Evolutionary conservation across 1,139 yeast genomes (phyloP).

Genomic region (Suhomyces coccinellae): DNA sequence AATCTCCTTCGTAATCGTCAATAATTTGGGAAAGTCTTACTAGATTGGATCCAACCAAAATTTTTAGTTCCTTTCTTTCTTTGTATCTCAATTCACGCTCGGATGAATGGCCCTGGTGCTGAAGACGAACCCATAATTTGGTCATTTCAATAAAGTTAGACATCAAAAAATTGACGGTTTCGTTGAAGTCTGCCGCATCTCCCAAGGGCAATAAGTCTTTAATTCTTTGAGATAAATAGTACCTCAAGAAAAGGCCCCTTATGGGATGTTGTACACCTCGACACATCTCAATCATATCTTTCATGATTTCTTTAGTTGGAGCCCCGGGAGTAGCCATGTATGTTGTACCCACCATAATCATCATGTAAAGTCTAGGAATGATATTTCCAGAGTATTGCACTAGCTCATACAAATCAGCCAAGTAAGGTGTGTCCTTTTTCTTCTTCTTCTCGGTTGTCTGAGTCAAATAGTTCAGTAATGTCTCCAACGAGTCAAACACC

Average conservation of each 20-base stretch:
- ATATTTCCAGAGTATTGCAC: slow-evolving; percentile 96
- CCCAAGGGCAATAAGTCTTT: slow-evolving; percentile 63
- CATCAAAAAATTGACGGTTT: slow-evolving; percentile 71
- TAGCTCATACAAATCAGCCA: slow-evolving; percentile 88
- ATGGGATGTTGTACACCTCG: slow-evolving; percentile 97
- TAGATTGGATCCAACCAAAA: slow-evolving; percentile 88
- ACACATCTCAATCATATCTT: slow-evolving; percentile 97
- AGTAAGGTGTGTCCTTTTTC: slow-evolving; percentile 51
- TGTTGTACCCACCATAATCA: slow-evolving; percentile 94
- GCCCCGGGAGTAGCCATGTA: slow-evolving; percentile 78
- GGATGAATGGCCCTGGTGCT: slow-evolving; percentile 91
- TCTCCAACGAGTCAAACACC: slow-evolving; percentile 79
- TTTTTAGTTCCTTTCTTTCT: slow-evolving; percentile 87
- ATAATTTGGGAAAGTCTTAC: slow-evolving; percentile 87
- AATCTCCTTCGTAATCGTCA: slow-evolving; percentile 54
- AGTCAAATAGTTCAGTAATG: slow-evolving; percentile 62
- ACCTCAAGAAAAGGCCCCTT: slow-evolving; percentile 83
- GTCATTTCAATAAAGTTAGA: slow-evolving; percentile 96
- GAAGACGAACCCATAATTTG: slow-evolving; percentile 93
- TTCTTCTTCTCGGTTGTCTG: slow-evolving; percentile 48
- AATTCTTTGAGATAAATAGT: slow-evolving; percentile 82
- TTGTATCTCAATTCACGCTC: slow-evolving; percentile 72
- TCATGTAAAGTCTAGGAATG: slow-evolving; percentile 85
- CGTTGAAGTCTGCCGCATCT: slow-evolving; percentile 51
- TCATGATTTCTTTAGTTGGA: slow-evolving; percentile 83